Percentiles rank a stretch among this genome's conserved stretches.
phyloP scores from a whole-genome alignment of 2,329 filamentous ascomycete species.

The Trichoderma gracile region DNA sequence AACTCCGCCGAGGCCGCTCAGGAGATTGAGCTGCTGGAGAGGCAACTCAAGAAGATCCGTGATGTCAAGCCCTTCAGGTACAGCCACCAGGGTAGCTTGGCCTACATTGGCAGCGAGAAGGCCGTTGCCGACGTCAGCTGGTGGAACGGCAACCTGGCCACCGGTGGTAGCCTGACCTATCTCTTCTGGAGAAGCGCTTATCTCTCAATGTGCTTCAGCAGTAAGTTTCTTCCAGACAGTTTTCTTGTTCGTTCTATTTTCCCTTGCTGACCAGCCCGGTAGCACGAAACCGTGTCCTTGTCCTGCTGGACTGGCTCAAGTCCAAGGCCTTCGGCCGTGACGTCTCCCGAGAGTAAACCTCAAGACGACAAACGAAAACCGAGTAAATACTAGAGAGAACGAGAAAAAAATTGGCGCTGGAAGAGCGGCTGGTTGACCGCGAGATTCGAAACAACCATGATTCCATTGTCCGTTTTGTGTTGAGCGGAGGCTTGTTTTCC shows the following conservation, averaged over 20 bases:
- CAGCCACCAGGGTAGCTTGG: conserved; percentile 93
- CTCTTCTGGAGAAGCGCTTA: conserved; percentile 98
- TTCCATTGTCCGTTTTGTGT: conserved; percentile 21
- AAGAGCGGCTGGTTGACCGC: conserved; percentile 20
- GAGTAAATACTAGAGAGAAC: conserved; percentile 23
- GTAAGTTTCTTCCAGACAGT: conserved; percentile 57
- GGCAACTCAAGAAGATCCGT: conserved; percentile 83
- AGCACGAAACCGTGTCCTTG: conserved; percentile 93
- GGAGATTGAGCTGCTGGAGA: conserved; percentile 85
- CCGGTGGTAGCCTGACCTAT: conserved; percentile 90
- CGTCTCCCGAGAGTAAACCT: conserved; percentile 73
- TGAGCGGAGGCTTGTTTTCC: conserved; percentile 19
- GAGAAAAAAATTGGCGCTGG: conserved; percentile 26
- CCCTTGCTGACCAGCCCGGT: conserved; percentile 28
- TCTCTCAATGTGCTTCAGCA: conserved; percentile 99
- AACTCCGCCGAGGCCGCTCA: conserved; percentile 67
- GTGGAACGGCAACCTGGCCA: conserved; percentile 95
- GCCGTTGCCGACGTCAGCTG: conserved; percentile 96
- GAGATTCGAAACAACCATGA: not conserved
- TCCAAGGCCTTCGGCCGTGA: conserved; percentile 95
- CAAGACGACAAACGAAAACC: not conserved
- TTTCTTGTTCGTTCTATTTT: not conserved
- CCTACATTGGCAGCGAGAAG: conserved; percentile 97
- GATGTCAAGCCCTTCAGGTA: conserved; percentile 98
- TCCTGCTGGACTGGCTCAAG: conserved; percentile 94